Conservation (phyloP, 495 filamentous ascomycete genomes). For the Endocarpon pusillum region DNA sequence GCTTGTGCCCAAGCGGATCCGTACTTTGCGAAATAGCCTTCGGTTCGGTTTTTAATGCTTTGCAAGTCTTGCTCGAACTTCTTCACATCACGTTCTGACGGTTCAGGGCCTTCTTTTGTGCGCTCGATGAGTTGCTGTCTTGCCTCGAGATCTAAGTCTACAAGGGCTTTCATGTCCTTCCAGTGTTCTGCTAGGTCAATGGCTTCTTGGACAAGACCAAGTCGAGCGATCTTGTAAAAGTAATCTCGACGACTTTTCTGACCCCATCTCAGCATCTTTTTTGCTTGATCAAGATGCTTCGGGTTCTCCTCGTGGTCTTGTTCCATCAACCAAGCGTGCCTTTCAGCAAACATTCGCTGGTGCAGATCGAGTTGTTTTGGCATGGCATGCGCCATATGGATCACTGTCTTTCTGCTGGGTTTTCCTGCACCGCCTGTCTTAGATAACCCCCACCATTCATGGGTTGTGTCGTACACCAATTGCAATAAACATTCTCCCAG, state of each 20-base stretch:
- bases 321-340: constrained; percentile 39
- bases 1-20: constrained; percentile 63
- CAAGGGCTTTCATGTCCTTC: constrained; percentile 47
- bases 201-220: constrained; percentile 48
- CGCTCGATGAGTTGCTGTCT: too few relatives aligned
- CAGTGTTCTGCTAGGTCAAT: constrained; percentile 60
- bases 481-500: too few relatives aligned
- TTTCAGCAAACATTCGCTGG: constrained; percentile 22
- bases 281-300: constrained; percentile 25
- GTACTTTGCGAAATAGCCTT: constrained; percentile 53
- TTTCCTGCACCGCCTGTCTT: neutral
- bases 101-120: too few relatives aligned
- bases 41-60: constrained; percentile 27
- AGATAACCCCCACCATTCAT: constrained; percentile 10
- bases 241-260: constrained; percentile 37
- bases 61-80: too few relatives aligned
- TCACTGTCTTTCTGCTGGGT: constrained; percentile 6
- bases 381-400: constrained; percentile 10
- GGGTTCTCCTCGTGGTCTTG: constrained; percentile 31
- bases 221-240: constrained; percentile 46
- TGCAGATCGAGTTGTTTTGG: neutral
- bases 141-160: too few relatives aligned
- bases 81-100: too few relatives aligned
- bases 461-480: constrained; percentile 22
- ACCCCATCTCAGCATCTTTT: constrained; percentile 30